phyloP scores from a whole-genome alignment of 2,329 filamentous ascomycete species.

The Aspergillus pseudonomiae region DNA sequence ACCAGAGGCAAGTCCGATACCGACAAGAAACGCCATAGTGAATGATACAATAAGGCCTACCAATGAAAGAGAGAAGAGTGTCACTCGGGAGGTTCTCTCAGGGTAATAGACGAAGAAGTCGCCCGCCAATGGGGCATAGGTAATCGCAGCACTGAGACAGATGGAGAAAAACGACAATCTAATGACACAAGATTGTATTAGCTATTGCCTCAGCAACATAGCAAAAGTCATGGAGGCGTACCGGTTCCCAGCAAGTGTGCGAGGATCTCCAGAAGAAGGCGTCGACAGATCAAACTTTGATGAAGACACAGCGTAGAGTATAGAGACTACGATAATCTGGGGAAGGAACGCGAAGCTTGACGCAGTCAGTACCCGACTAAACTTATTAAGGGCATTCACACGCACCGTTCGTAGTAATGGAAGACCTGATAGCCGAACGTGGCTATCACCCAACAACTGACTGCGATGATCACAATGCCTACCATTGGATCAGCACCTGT shows the following conservation, averaged over 20 bases:
- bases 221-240: conserved; percentile 13
- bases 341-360: conserved; percentile 65
- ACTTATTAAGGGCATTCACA: conserved; percentile 4
- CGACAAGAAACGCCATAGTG: conserved; percentile 63
- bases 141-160: conserved; percentile 66
- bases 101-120: conserved; percentile 72
- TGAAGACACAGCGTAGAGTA: conserved; percentile 65
- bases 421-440: conserved; percentile 70
- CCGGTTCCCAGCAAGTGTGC: conserved; percentile 55
- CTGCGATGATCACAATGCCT: conserved; percentile 63
- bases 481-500: conserved; percentile 14
- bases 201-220: neutral
- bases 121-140: conserved; percentile 64
- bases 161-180: conserved; percentile 70
- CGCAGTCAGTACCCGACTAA: conserved; percentile 18
- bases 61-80: conserved; percentile 61
- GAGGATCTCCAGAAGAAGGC: conserved; percentile 53
- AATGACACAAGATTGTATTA: neutral
- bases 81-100: conserved; percentile 52
- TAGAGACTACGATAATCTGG: conserved; percentile 62
- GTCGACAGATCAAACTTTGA: conserved; percentile 60
- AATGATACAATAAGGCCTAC: conserved; percentile 61
- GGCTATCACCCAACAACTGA: conserved; percentile 66
- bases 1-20: conserved; percentile 65
- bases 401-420: conserved; percentile 67